Evolutionary conservation across 306 rosid species (phyloP).

Genomic region (Cucumis cinereus): DNA sequence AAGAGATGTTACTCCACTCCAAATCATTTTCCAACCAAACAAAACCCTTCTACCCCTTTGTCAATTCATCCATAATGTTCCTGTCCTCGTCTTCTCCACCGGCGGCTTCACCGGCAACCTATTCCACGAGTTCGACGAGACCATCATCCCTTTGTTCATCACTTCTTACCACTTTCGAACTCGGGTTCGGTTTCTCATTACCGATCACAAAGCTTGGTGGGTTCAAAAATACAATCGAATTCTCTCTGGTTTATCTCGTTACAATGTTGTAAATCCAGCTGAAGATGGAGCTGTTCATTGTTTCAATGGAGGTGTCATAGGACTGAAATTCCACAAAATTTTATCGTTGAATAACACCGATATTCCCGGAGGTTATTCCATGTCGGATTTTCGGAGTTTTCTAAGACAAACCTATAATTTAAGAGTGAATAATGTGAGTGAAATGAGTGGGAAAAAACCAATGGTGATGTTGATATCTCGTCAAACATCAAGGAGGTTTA

Average conservation of each 20-base stretch:
- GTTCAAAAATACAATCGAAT: conserved; percentile 17
- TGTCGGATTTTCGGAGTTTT: conserved; percentile 20
- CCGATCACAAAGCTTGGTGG: conserved; percentile 20
- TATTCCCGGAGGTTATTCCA: conserved; percentile 21
- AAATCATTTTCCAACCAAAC: conserved; percentile 5
- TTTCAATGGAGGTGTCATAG: conserved; percentile 21
- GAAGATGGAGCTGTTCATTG: conserved; percentile 14
- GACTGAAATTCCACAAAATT: conserved; percentile 19
- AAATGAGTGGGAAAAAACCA: not conserved
- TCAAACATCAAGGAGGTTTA: conserved; percentile 12
- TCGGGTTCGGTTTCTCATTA: conserved; percentile 13
- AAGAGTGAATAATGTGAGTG: not conserved
- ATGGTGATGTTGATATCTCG: conserved; percentile 19
- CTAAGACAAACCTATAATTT: conserved; percentile 15
- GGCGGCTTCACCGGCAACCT: conserved; percentile 26
- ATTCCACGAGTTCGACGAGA: conserved; percentile 23
- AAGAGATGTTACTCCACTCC: conserved; percentile 7
- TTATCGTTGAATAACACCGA: conserved; percentile 18
- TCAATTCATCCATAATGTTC: conserved; percentile 14
- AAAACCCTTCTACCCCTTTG: conserved; percentile 10
- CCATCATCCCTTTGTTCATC: conserved; percentile 27
- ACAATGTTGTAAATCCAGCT: conserved; percentile 14
- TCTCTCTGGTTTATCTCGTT: conserved; percentile 16
- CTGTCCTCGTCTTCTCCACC: conserved; percentile 19
- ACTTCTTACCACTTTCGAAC: conserved; percentile 15